Evolutionary conservation across 2,329 filamentous ascomycete species (phyloP).

Genomic region (Pezizomycotina sp.): DNA sequence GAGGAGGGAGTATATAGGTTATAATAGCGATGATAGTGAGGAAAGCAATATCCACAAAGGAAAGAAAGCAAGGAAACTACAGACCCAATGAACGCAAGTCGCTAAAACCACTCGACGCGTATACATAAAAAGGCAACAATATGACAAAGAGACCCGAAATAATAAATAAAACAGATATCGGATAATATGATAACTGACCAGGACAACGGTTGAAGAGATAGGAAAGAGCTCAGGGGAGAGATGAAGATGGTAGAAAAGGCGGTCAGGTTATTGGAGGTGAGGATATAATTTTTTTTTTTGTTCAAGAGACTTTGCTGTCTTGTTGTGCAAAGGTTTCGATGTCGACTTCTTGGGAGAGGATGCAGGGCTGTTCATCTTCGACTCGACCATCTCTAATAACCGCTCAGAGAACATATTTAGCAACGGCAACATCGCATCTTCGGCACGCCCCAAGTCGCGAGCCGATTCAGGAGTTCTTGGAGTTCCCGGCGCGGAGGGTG

Average conservation of each 20-base stretch:
- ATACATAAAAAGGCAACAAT: neutral
- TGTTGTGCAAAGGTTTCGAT: neutral
- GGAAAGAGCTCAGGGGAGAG: neutral
- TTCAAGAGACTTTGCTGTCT: neutral
- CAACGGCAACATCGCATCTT: conserved; percentile 17
- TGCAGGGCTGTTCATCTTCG: conserved; percentile 10
- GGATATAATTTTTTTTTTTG: neutral
- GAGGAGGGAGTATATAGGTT: no score
- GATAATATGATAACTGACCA: neutral
- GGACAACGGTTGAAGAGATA: neutral
- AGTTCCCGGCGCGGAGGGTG: conserved; percentile 9
- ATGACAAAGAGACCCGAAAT: neutral
- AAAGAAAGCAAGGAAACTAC: conserved; percentile 1
- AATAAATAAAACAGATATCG: neutral
- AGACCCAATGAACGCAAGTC: neutral
- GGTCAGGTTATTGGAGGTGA: neutral
- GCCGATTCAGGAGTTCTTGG: conserved; percentile 4
- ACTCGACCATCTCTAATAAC: conserved; percentile 10
- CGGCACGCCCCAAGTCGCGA: conserved; percentile 1
- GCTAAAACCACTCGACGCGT: neutral
- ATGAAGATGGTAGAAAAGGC: neutral
- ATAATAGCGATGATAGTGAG: no score
- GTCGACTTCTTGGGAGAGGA: conserved; percentile 6
- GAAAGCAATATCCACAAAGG: conserved; percentile 1
- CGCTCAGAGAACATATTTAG: conserved; percentile 17